Base-by-base conservation (phyloP, 768 basidiomycete species). In the Saitozyma podzolica region DNA sequence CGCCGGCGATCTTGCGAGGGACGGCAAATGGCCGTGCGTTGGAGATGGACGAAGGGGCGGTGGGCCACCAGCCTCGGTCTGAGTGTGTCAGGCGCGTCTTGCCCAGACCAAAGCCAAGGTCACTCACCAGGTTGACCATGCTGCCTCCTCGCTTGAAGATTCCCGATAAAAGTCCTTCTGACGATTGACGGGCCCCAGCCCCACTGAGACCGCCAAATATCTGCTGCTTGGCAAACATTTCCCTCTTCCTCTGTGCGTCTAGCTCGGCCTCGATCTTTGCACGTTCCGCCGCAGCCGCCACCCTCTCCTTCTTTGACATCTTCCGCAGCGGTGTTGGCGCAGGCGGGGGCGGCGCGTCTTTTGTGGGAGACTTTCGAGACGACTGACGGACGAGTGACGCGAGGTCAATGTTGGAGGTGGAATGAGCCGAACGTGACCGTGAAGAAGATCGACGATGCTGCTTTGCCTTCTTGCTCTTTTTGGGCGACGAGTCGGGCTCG, bases 201-300 rank as follows among this genome's bases (percentile, higher is more conserved):
- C 42, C 9, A 20, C 58, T 47, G 14, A 43, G 53, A 7, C 56
- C 60, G 1, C 72, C 74, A 54, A 76, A 76, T 42, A 79, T 76
- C 17, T 76, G 73, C 58, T 76, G 59, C 56, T 79, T 79, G 0
- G 78, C 76, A 65, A 79, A 79, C 68, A 79, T 73, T 56, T 79
- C 76, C 17, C 78, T 58, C 62, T 79, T 68, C 40, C 72, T 62
- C 61, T 76, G 73, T 11, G 76, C 76, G 19, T 77, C 78, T 17
- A 75, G 61, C 48, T 75, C 71, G 9, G 64, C 70, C 58, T 76
- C 73, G 14, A 71, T 73, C 58, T 63, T 62, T 13, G 58, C 67
- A 41, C 72, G 37, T 56, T 76, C 74, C 50, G 63, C 72, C 9
- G 56, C 62, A 29, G 72, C 74, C 9, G 59, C 65, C 29, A 52